Conservation (phyloP, 345 rosid species). For the Citrus australasica region DNA sequence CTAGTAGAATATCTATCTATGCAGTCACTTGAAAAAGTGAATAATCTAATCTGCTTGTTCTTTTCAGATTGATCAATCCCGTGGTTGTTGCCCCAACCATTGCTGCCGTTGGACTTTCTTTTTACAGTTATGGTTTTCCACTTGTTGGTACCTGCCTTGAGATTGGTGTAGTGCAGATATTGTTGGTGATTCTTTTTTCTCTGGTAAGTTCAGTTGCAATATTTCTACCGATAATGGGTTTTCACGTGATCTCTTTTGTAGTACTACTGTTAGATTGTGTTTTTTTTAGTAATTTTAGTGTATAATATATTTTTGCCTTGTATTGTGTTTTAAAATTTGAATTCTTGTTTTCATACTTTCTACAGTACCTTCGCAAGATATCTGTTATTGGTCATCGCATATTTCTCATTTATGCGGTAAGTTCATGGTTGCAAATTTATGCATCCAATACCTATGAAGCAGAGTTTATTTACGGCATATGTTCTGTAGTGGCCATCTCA, state of each 20-base stretch:
- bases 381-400: slow-evolving; percentile 89
- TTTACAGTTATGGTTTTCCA: slow-evolving; percentile 92
- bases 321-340: slow-evolving; percentile 16
- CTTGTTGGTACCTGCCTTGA: slow-evolving; percentile 88
- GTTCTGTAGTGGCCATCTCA: neutral
- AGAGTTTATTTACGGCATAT: neutral
- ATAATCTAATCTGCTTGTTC: slow-evolving; percentile 7
- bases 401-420: slow-evolving; percentile 91
- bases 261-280: neutral
- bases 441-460: neutral
- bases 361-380: slow-evolving; percentile 95
- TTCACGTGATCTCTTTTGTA: neutral
- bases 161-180: slow-evolving; percentile 78
- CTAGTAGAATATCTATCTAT: neutral
- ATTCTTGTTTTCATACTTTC: slow-evolving; percentile 4
- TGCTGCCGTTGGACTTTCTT: slow-evolving; percentile 97
- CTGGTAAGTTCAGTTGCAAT: slow-evolving; percentile 57
- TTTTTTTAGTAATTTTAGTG: slow-evolving; percentile 2
- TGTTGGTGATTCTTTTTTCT: slow-evolving; percentile 81
- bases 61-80: slow-evolving; percentile 84
- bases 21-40: neutral
- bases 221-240: neutral
- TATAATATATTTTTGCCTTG: neutral
- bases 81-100: slow-evolving; percentile 98
- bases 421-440: slow-evolving; percentile 16